Conservation (phyloP, 2,329 filamentous ascomycete species). For the Beauveria brongniartii region DNA sequence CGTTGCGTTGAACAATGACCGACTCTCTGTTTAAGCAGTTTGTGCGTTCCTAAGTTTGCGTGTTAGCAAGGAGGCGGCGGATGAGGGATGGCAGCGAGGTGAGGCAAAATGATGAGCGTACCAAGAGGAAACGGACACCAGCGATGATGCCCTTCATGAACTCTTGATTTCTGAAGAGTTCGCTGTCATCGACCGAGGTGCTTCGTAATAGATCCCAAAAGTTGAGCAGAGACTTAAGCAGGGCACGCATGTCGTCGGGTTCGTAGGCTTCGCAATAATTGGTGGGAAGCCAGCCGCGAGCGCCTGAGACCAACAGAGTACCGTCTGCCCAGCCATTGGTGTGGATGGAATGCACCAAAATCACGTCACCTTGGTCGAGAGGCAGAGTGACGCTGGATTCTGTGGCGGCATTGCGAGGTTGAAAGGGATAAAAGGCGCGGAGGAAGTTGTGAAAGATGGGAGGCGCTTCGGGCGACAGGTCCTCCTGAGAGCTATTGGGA, state of each 20-base stretch:
- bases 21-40: slow-evolving; percentile 82
- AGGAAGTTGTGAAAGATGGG: slow-evolving; percentile 89
- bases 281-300: slow-evolving; percentile 90
- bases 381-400: slow-evolving; percentile 83
- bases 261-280: slow-evolving; percentile 98
- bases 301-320: slow-evolving; percentile 76
- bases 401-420: slow-evolving; percentile 67
- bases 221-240: slow-evolving; percentile 79
- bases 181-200: slow-evolving; percentile 64
- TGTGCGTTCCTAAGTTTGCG: slow-evolving; percentile 62
- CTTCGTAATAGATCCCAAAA: slow-evolving; percentile 87
- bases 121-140: slow-evolving; percentile 81
- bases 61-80: not conserved
- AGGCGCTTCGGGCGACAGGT: slow-evolving; percentile 39
- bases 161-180: slow-evolving; percentile 82
- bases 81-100: not conserved
- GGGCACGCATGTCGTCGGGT: slow-evolving; percentile 73
- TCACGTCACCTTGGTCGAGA: slow-evolving; percentile 82
- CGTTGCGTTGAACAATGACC: slow-evolving; percentile 62
- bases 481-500: slow-evolving; percentile 60
- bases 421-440: slow-evolving; percentile 87
- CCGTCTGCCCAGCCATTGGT: slow-evolving; percentile 98
- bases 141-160: slow-evolving; percentile 92
- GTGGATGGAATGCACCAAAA: slow-evolving; percentile 92
- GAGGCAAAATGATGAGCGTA: slow-evolving; percentile 39